A percentile compares a stretch with the other conserved stretches of the same genome.
Evolutionary conservation across 179 eudicot genomes (phyloP).

Genomic region (Heliamphora pulchella): DNA sequence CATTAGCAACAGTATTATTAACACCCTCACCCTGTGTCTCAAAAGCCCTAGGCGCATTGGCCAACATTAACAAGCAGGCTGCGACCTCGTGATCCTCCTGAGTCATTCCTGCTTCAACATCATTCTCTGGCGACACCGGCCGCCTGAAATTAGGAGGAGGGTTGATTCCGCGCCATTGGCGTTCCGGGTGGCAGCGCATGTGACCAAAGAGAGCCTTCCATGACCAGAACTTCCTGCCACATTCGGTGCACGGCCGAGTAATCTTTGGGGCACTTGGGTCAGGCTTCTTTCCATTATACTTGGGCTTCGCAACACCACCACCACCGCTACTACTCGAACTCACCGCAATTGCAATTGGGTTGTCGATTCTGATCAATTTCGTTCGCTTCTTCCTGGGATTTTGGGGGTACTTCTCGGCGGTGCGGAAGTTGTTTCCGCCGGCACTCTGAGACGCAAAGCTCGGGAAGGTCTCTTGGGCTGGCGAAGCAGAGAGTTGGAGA

Average conservation of each 20-base stretch:
- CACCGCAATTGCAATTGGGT: slow-evolving; percentile 8
- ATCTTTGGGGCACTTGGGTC: slow-evolving; percentile 60
- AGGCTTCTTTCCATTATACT: slow-evolving; percentile 30
- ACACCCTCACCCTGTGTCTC: neutral
- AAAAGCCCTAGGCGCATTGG: slow-evolving; percentile 21
- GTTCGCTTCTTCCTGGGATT: slow-evolving; percentile 42
- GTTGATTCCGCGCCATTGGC: slow-evolving; percentile 89
- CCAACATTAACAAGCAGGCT: slow-evolving; percentile 49
- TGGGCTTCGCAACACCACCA: slow-evolving; percentile 15
- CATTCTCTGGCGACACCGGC: neutral
- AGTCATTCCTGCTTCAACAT: slow-evolving; percentile 1
- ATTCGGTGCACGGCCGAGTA: slow-evolving; percentile 74
- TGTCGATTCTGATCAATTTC: slow-evolving; percentile 22
- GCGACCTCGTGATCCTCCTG: slow-evolving; percentile 60
- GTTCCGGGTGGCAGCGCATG: slow-evolving; percentile 97
- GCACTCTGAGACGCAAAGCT: neutral
- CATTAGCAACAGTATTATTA: neutral
- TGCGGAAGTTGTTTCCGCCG: slow-evolving; percentile 10
- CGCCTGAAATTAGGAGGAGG: slow-evolving; percentile 57
- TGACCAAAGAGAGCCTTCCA: slow-evolving; percentile 89
- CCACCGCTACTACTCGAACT: neutral
- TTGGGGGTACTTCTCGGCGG: slow-evolving; percentile 12
- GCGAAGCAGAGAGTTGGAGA: slow-evolving; percentile 2
- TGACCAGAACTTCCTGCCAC: slow-evolving; percentile 81
- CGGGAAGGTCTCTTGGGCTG: slow-evolving; percentile 3